These are phyloP conservation scores for Mallotus japonicus DNA, from an alignment of 441 rosid species.

Conservation along the genomic window DNA sequence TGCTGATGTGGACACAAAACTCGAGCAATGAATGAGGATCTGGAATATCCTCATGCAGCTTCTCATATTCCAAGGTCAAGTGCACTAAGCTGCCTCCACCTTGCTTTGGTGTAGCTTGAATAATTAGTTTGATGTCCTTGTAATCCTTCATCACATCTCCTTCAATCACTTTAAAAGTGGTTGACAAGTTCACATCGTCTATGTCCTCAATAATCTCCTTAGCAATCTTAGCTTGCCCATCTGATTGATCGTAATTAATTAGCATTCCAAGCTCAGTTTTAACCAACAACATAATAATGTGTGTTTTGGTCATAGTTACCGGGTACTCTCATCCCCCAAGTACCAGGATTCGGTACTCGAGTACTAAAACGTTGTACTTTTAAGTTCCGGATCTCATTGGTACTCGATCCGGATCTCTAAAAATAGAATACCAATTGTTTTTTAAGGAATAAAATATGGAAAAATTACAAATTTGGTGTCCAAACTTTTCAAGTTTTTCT, in stretches of 20 bases:
- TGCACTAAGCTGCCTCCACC: background rate
- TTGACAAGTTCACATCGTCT: constrained; percentile 21
- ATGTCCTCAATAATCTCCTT: constrained; percentile 23
- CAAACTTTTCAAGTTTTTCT: too few species aligned
- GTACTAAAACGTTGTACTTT: too few species aligned
- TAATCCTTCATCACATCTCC: constrained; percentile 24
- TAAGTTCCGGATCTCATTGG: too few species aligned
- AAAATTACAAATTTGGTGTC: too few species aligned
- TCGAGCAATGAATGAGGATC: constrained; percentile 14
- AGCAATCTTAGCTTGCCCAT: constrained; percentile 14
- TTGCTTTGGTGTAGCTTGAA: constrained; percentile 19
- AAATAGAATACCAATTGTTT: too few species aligned
- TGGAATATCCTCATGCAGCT: background rate
- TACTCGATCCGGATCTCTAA: too few species aligned
- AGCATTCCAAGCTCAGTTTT: too few species aligned
- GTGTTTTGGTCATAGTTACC: background rate
- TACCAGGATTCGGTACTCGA: too few species aligned
- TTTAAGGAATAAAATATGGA: too few species aligned
- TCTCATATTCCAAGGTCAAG: constrained; percentile 23
- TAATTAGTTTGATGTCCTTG: background rate
- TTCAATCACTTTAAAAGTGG: constrained; percentile 19
- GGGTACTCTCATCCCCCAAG: too few species aligned
- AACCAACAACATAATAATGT: too few species aligned
- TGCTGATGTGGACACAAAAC: background rate
- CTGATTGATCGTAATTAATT: background rate